Base-by-base conservation (phyloP, 1,284 basidiomycete genomes). In the Earliella scabrosa region DNA sequence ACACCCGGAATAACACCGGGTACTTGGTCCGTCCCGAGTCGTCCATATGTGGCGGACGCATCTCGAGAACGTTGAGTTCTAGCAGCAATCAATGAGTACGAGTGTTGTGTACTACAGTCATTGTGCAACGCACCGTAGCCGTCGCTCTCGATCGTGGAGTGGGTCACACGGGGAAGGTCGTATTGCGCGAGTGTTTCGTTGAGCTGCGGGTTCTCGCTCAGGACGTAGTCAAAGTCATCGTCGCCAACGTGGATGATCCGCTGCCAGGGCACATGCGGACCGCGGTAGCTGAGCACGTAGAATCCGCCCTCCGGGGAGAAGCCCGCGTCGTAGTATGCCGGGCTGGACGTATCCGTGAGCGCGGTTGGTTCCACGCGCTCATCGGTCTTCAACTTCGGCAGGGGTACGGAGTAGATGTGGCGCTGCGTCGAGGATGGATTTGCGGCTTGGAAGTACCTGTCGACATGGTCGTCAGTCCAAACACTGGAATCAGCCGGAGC, bases 31-130 rank as follows among this genome's bases (percentile, higher is more conserved):
- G 85, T 5, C 97, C 97, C 9, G 91, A 88, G 62, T 92, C 86
- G 68, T 99, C 97, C 84, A 98, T 92, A 60, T 85, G 82, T 5
- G 94, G 93, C 16, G 97, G 97, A 14, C 94, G 84, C 61, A 97
- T 85, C 75, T 98, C 96, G 64, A 90, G 82, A 51, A 92, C 90
- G 71, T 96, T 97, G 48, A 97, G 78, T 67, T 92, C 92, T 90
- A 64, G 20, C n/a, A n/a, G n/a, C n/a, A n/a, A 41, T 35, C 38
- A 38, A 45, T n/a, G 27, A 18, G 32, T 34, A 1, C 6, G 36
- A 18, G 21, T 4, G 36, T 1, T 4, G n/a, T 16, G 6, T 16
- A 52, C 34, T 49, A 26, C 18, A 70, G n/a, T n/a, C n/a, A n/a
- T n/a, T n/a, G n/a, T n/a, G n/a, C n/a, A n/a, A n/a, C 80, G 63